A percentile compares a stretch with the other conserved stretches of the same genome.
phyloP scores from a whole-genome alignment of 2,329 filamentous ascomycete species.

The Nothophoma quercina region DNA sequence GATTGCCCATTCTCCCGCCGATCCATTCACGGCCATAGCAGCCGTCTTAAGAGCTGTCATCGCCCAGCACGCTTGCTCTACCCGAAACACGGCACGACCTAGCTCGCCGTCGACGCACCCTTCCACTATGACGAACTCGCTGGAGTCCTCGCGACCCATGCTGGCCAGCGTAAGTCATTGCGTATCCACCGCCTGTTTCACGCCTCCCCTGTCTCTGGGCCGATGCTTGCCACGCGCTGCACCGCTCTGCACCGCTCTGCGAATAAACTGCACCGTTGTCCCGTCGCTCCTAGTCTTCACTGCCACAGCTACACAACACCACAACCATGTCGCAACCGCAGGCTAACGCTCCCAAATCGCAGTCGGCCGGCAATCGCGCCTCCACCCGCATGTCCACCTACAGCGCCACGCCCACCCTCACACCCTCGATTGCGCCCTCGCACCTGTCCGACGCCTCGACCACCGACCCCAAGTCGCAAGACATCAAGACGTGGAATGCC shows the following conservation, averaged over 20 bases:
- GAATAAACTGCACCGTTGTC: conserved; percentile 21
- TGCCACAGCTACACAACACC: conserved; percentile 11
- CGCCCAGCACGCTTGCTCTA: conserved; percentile 7
- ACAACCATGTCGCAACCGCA: conserved; percentile 29
- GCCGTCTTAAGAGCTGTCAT: background rate
- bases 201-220: conserved; percentile 27
- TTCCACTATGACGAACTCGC: conserved; percentile 48
- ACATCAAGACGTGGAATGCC: conserved; percentile 78
- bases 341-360: conserved; percentile 39
- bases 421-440: conserved; percentile 59
- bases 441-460: conserved; percentile 49
- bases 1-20: conserved; percentile 11
- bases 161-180: conserved; percentile 49
- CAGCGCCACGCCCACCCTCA: conserved; percentile 59
- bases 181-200: conserved; percentile 43
- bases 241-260: background rate
- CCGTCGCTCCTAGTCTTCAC: conserved; percentile 8
- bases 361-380: conserved; percentile 47
- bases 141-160: conserved; percentile 52
- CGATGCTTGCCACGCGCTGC: conserved; percentile 23
- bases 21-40: conserved; percentile 1
- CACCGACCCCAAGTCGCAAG: conserved; percentile 61
- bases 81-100: conserved; percentile 14
- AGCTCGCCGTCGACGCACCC: conserved; percentile 6
- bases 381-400: conserved; percentile 60